Base-by-base conservation (phyloP, 495 filamentous ascomycete species). In the Penicillium roqueforti region DNA sequence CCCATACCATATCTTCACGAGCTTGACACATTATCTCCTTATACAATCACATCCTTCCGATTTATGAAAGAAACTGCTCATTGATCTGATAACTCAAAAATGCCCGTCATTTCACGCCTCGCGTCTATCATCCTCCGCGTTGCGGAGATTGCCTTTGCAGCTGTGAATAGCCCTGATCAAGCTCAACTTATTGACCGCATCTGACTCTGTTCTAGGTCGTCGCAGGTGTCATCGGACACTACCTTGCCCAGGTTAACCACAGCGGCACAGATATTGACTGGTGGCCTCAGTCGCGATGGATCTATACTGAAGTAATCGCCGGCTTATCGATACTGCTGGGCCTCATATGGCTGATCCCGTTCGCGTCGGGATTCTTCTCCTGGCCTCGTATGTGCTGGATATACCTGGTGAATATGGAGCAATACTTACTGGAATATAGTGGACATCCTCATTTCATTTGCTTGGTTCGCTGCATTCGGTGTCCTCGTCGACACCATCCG, bases 401-500 rank as follows among this genome's bases (percentile, higher is more conserved):
- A 37, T 25, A 19, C 22, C 49, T 51, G 31, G 50, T 25, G 18
- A 47, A 8, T 1, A 31, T 22, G 19, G 22, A 20, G 2, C 6
- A 14, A 29, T 38, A 41, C 58, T 63, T 42, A 52, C 49, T 8
- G 3, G n/a, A 3, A 18, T 50, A 8, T 29, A 75, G 72, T 80
- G 58, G 84, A 87, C 56, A 36, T 86, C 40, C 29, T 85, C 52
- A 74, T 87, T 43, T 80, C 77, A 20, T 61, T 84, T 19, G 71
- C 75, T 46, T 87, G 84, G 84, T 86, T 84, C 55, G 80, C 81
- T 11, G 78, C 78, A 19, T 86, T 86, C 54, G 84, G 83, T 52
- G 70, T 86, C 8, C 58, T 84, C 13, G 83, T 87, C 43, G 72
- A 85, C 56, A 79, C 78, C 18, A 66, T 81, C 47, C 52, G 69